Base-by-base conservation (phyloP, 2,329 filamentous ascomycete species). In the Ceratocystis albifundus region DNA sequence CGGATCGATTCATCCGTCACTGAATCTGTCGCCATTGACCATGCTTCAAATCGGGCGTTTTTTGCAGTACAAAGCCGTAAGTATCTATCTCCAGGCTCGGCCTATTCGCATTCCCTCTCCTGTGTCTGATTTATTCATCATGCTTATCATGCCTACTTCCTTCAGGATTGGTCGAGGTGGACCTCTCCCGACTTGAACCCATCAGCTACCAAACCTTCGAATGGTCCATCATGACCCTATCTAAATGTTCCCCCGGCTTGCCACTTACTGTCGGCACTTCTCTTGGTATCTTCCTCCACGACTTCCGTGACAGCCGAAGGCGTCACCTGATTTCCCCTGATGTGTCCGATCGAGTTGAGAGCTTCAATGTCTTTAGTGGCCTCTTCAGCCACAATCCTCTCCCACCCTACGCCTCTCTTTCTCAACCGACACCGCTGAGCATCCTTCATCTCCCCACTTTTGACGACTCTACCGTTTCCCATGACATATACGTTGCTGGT, bases 201-300 rank as follows among this genome's bases (percentile, higher is more conserved):
- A 78, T 91, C 4, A 86, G 85, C 25, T 82, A 85, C 65, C 83
- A 88, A 66, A 82, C 80, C 2, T 96, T 90, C 71, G 88, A 91
- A 1, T 92, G 87, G 80, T 85, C 88, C 36, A 90, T 97, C 70
- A 93, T 89, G 48, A 87, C 90, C 0, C 77, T 97, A 20, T 96
- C 92, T 0, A 80, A 87, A 62, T 81, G 86, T 55, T 77, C 84
- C 70, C 77, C 84, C 62, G 80, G 81, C 0, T 80, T 87, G 0
- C 90, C 92, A 0, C 75, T 97, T 46, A 94, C 91, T 0, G 84
- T 97, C 15, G 93, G 90, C 25, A 96, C 90, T 0, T 88, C 88
- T 63, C 79, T 86, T 68, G 90, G 89, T 1, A 79, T 97, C 1
- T 88, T 96, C 73, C 82, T 96, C 3, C 85, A 95, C 73, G 93